Evolutionary conservation across 352 stramenopile genomes (phyloP).

Genomic region (Pythium sp.): DNA sequence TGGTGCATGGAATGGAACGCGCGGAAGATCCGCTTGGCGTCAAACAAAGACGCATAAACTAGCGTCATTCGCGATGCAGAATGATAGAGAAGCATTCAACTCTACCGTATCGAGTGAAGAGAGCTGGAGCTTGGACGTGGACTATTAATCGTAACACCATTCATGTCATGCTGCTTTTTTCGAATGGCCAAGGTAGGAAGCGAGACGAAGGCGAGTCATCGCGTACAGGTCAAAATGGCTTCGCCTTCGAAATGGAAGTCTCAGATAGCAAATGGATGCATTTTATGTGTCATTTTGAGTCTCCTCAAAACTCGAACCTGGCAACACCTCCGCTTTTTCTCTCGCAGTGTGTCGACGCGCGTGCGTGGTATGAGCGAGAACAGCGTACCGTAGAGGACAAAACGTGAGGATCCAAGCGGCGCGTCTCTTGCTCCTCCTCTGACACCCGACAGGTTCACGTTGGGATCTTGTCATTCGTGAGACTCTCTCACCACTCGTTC

Average conservation of each 20-base stretch:
- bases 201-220: background rate
- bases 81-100: background rate
- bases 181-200: background rate
- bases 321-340: no score
- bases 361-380: background rate
- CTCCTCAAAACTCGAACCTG: background rate
- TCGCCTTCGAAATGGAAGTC: background rate
- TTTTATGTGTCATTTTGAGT: background rate
- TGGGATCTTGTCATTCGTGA: background rate
- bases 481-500: background rate
- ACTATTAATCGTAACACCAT: background rate
- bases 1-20: background rate
- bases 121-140: background rate
- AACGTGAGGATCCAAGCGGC: background rate
- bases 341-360: background rate
- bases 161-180: background rate
- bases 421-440: background rate
- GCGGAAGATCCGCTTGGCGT: background rate
- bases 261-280: background rate
- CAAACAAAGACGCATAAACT: conserved; percentile 16
- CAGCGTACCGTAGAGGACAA: background rate
- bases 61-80: background rate
- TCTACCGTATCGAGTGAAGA: background rate
- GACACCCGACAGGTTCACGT: background rate
- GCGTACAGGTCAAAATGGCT: background rate